A percentile compares a stretch with the other conserved stretches of the same genome.
These are phyloP conservation scores for Trametes sanguinea DNA, from an alignment of 768 basidiomycete genomes.

Conservation along the genomic window DNA sequence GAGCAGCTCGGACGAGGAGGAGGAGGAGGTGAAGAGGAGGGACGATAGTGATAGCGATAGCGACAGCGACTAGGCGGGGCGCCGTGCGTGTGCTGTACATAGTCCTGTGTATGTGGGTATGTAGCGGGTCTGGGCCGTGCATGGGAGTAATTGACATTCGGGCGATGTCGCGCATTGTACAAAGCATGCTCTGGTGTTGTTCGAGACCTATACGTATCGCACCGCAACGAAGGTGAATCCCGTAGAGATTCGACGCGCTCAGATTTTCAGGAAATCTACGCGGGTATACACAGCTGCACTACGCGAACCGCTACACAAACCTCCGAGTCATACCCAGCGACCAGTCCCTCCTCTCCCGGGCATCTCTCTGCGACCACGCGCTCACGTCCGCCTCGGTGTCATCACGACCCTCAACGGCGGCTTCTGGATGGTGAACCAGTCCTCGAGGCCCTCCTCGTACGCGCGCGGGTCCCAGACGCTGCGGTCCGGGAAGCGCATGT, in stretches of 20 bases:
- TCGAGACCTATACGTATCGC: no score
- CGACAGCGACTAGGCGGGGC: slow-evolving; percentile 45
- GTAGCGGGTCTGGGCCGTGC: neutral
- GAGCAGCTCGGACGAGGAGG: slow-evolving; percentile 51
- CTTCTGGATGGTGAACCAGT: slow-evolving; percentile 10
- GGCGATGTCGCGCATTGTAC: neutral
- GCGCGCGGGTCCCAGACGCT: neutral
- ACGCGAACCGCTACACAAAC: no score
- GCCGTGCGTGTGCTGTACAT: neutral
- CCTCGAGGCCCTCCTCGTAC: slow-evolving; percentile 7
- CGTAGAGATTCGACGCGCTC: no score
- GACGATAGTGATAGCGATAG: slow-evolving; percentile 51
- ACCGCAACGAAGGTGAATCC: no score
- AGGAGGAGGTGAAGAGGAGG: slow-evolving; percentile 35
- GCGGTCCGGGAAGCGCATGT: slow-evolving; percentile 11
- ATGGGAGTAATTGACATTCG: neutral
- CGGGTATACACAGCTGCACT: neutral
- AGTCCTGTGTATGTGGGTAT: neutral
- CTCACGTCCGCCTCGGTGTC: neutral
- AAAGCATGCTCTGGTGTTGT: neutral
- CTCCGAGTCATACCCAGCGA: no score
- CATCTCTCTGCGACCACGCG: no score
- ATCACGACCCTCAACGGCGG: neutral
- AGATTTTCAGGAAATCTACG: neutral
- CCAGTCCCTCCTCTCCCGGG: no score